Evolutionary conservation across 2,329 filamentous ascomycete species (phyloP).

Genomic region (Paraphaeosphaeria minitans): DNA sequence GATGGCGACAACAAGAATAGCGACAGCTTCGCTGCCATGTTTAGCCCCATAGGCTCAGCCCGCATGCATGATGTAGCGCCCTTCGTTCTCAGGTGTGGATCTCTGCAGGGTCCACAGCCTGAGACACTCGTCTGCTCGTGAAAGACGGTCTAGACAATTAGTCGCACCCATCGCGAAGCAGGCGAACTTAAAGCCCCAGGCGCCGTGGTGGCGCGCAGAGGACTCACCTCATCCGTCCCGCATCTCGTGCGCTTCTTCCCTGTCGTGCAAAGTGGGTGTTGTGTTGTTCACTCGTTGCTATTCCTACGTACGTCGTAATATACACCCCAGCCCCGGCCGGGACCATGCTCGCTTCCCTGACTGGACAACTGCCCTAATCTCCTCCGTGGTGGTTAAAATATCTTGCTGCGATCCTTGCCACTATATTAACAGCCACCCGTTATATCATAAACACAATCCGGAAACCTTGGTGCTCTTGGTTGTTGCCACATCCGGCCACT

Average conservation of each 20-base stretch:
- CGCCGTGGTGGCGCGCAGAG: not conserved
- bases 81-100: not conserved
- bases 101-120: not conserved
- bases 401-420: not conserved
- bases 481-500: not conserved
- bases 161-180: not conserved
- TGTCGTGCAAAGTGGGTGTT: not conserved
- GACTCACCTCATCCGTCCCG: not conserved
- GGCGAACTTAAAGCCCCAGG: not conserved
- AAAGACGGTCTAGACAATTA: not conserved
- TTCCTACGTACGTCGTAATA: not conserved
- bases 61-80: constrained; percentile 3
- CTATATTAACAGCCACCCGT: not conserved
- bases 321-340: not conserved
- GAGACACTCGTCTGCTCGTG: not conserved
- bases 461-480: not conserved
- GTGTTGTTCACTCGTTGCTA: not conserved
- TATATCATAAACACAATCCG: not conserved
- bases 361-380: not conserved
- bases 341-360: not conserved
- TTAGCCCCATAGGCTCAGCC: not conserved
- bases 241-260: no score
- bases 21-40: not conserved
- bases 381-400: not conserved
- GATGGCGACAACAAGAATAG: not conserved